These are phyloP conservation scores for Abrus pulchellus DNA, from an alignment of 306 rosid species.

Conservation along the genomic window DNA sequence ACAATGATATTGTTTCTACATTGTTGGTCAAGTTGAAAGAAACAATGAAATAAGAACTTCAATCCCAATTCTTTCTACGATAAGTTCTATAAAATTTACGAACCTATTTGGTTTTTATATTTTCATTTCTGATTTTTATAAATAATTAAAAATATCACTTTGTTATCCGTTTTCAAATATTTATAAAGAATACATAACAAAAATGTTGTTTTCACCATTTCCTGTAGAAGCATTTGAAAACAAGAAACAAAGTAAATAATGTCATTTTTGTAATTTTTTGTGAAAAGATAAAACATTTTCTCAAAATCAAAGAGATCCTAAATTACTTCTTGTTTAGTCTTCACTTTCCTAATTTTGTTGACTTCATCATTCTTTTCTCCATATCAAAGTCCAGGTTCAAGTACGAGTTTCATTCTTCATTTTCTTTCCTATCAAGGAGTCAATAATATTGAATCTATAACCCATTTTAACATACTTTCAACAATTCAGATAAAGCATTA, in stretches of 20 bases:
- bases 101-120: neutral
- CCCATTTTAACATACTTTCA: slow-evolving; percentile 21
- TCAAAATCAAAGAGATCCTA: neutral
- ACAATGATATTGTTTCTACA: slow-evolving; percentile 10
- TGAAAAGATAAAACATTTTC: neutral
- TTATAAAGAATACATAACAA: too few species aligned
- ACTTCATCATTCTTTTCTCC: slow-evolving; percentile 30
- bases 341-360: slow-evolving; percentile 24
- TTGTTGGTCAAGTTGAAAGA: slow-evolving; percentile 13
- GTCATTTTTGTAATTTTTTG: neutral
- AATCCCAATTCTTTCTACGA: slow-evolving; percentile 9
- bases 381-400: slow-evolving; percentile 17
- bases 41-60: neutral
- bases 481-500: slow-evolving; percentile 19
- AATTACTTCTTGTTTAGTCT: slow-evolving; percentile 1
- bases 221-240: neutral
- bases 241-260: neutral
- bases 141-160: neutral
- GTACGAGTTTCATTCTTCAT: slow-evolving; percentile 34
- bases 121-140: neutral
- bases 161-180: too few species aligned
- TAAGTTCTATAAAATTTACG: neutral
- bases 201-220: too few species aligned
- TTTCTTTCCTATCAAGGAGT: slow-evolving; percentile 8
- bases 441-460: slow-evolving; percentile 35